phyloP scores from a whole-genome alignment of 1,284 basidiomycete genomes.

The Coniferiporia sulphurascens region DNA sequence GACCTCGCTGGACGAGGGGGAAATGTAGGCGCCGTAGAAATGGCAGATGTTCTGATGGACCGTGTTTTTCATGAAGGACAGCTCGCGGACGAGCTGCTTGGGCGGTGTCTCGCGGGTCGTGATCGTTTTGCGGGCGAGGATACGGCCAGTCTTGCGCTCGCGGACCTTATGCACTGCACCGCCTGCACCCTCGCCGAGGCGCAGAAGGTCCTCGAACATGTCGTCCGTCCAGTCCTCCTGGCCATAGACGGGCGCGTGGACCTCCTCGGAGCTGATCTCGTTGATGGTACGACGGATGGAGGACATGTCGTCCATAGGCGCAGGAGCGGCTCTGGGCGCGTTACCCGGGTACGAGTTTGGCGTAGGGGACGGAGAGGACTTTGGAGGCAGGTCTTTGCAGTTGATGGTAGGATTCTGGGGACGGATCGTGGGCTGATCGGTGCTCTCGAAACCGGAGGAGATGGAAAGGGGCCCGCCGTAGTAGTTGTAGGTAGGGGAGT shows the following conservation, averaged over 20 bases:
- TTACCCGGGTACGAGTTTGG: too few relatives aligned
- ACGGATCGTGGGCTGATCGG: slow-evolving; percentile 16
- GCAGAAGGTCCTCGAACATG: slow-evolving; percentile 64
- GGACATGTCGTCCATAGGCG: slow-evolving; percentile 12
- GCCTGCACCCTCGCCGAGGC: slow-evolving; percentile 93
- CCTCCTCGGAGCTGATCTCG: slow-evolving; percentile 15
- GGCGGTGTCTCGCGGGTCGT: slow-evolving; percentile 91
- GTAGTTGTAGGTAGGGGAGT: slow-evolving; percentile 17
- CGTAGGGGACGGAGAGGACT: too few relatives aligned
- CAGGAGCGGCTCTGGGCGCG: not conserved
- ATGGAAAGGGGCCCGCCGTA: slow-evolving; percentile 11
- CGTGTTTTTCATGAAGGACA: slow-evolving; percentile 84
- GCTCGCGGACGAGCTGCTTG: slow-evolving; percentile 89
- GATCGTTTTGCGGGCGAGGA: slow-evolving; percentile 97
- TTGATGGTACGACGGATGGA: slow-evolving; percentile 9
- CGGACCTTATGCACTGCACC: slow-evolving; percentile 92
- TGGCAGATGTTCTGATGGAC: slow-evolving; percentile 86
- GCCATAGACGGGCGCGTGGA: slow-evolving; percentile 6
- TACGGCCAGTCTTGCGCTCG: slow-evolving; percentile 67
- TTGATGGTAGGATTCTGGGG: slow-evolving; percentile 1
- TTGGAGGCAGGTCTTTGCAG: too few relatives aligned
- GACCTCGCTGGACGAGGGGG: slow-evolving; percentile 87
- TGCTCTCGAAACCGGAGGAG: slow-evolving; percentile 1
- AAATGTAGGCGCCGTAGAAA: slow-evolving; percentile 95
- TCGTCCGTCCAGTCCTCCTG: slow-evolving; percentile 55